These are phyloP conservation scores for Calonectria crousiana DNA, from an alignment of 2,329 filamentous ascomycete species.

Conservation along the genomic window DNA sequence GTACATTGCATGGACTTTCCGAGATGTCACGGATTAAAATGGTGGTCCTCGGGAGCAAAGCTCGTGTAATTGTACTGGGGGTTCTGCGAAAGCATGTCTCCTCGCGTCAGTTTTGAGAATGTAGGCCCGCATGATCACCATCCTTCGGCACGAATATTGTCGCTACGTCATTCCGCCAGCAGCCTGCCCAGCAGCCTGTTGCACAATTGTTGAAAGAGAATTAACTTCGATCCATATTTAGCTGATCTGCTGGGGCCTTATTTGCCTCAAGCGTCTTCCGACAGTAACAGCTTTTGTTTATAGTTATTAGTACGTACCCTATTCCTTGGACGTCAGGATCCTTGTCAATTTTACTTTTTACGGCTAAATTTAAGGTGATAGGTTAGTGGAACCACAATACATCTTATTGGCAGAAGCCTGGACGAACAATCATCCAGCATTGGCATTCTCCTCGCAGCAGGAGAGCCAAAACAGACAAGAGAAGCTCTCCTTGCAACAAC, in stretches of 20 bases:
- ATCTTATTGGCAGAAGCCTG: background rate
- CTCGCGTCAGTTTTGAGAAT: too few relatives aligned
- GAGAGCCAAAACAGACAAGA: background rate
- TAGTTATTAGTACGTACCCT: background rate
- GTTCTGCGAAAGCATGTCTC: too few relatives aligned
- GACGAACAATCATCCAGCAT: background rate
- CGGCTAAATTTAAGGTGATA: background rate
- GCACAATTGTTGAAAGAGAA: too few relatives aligned
- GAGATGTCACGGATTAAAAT: too few relatives aligned
- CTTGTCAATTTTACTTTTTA: background rate
- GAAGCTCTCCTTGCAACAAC: background rate
- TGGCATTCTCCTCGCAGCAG: background rate
- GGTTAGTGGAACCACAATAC: background rate
- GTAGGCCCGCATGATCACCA: too few relatives aligned
- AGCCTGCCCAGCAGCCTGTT: too few relatives aligned
- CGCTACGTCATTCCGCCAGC: too few relatives aligned
- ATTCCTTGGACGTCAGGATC: background rate
- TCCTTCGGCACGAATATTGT: too few relatives aligned
- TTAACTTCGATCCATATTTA: background rate
- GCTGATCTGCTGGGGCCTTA: too few relatives aligned
- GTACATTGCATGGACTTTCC: too few relatives aligned
- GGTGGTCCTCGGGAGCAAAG: too few relatives aligned
- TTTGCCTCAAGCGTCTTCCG: background rate
- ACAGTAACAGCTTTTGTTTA: background rate
- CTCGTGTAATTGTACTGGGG: too few relatives aligned